phyloP scores from a whole-genome alignment of 352 stramenopile species.

The Phytopythium delawarense region DNA sequence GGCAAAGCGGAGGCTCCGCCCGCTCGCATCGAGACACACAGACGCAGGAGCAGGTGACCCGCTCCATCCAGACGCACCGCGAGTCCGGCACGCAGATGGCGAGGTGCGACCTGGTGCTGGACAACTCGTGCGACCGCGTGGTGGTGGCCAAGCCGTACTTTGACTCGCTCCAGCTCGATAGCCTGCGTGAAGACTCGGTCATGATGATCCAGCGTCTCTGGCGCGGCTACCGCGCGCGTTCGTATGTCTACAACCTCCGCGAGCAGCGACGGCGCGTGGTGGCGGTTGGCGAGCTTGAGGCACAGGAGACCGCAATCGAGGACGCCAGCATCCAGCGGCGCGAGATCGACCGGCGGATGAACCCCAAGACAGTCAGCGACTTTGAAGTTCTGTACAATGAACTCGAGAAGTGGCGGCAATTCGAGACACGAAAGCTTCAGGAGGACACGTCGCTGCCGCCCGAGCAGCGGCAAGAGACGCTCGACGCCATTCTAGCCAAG shows the following conservation, averaged over 20 bases:
- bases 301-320: conserved; percentile 43
- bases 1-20: conserved; percentile 26
- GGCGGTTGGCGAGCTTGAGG: conserved; percentile 31
- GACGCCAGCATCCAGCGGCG: conserved; percentile 48
- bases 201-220: conserved; percentile 88
- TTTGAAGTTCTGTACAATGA: conserved; percentile 94
- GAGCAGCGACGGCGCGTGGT: conserved; percentile 31
- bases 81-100: conserved; percentile 91
- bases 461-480: conserved; percentile 31
- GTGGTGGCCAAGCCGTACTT: conserved; percentile 82
- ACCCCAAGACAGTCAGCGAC: conserved; percentile 76
- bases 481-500: conserved; percentile 66
- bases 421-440: conserved; percentile 77
- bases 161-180: conserved; percentile 85
- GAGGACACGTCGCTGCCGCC: conserved; percentile 28
- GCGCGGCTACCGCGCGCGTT: conserved; percentile 67
- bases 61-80: conserved; percentile 80
- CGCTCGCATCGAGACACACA: conserved; percentile 85
- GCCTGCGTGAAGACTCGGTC: conserved; percentile 64
- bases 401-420: conserved; percentile 88
- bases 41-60: conserved; percentile 75
- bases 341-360: conserved; percentile 86
- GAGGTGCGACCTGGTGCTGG: conserved; percentile 64
- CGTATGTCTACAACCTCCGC: conserved; percentile 42
- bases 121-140: conserved; percentile 58